These are phyloP conservation scores for Saccharomycopsis sp. DNA, from an alignment of 805 yeast species.

Conservation along the genomic window DNA sequence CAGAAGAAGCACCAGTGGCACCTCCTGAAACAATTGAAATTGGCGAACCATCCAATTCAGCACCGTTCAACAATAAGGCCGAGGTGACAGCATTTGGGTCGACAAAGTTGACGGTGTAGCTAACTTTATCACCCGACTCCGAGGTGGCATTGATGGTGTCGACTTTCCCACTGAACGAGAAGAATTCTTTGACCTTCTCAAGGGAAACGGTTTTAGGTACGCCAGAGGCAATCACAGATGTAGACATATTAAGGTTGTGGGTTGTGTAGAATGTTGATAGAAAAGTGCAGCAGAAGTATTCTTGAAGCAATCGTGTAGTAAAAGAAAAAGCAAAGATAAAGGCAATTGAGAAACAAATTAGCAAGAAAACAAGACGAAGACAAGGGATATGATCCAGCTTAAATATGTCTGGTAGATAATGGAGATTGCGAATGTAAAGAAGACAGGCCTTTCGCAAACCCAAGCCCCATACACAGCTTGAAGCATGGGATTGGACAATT, in stretches of 20 bases:
- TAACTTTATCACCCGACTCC: constrained; percentile 29
- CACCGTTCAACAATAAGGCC: constrained; percentile 64
- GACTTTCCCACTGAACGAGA: constrained; percentile 66
- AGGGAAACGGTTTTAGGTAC: constrained; percentile 44
- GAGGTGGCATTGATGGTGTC: constrained; percentile 26
- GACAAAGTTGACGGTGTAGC: constrained; percentile 45
- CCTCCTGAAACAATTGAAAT: constrained; percentile 33
- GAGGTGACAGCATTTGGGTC: constrained; percentile 59
- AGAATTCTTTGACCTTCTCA: constrained; percentile 55
- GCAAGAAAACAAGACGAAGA: background rate
- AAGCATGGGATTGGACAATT: background rate
- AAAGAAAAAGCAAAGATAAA: background rate
- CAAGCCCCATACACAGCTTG: background rate
- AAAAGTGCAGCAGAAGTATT: background rate
- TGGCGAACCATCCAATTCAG: constrained; percentile 56
- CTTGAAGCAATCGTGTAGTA: background rate
- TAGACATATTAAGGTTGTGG: background rate
- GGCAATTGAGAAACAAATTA: background rate
- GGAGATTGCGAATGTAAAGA: too few relatives aligned
- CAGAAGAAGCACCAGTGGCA: constrained; percentile 21
- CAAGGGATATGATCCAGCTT: background rate
- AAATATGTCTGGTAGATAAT: too few relatives aligned
- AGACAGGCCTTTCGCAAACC: too few relatives aligned
- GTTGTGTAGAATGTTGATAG: background rate
- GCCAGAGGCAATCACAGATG: constrained; percentile 46